Percentiles rank a stretch among this genome's conserved stretches.
These are phyloP conservation scores for Cokeromyces recurvatus DNA, from an alignment of 371 early-diverging fungal species.

Conservation along the genomic window DNA sequence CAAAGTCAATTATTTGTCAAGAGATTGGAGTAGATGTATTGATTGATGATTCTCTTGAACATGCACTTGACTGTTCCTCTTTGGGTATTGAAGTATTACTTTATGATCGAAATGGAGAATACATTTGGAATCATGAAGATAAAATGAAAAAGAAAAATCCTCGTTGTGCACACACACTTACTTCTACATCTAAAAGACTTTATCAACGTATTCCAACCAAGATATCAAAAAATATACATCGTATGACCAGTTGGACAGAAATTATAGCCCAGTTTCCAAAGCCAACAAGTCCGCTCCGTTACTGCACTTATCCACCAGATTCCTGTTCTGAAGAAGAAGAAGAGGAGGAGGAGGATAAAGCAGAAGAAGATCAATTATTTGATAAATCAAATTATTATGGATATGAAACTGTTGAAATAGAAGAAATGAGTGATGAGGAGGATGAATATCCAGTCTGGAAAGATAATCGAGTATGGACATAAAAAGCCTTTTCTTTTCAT, in stretches of 20 bases:
- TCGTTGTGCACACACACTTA: conserved; percentile 4
- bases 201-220: conserved; percentile 10
- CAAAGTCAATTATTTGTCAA: conserved; percentile 47
- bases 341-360: conserved; percentile 11
- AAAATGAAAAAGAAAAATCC: background rate
- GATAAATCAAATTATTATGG: conserved; percentile 2
- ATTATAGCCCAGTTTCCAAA: conserved; percentile 44
- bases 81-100: conserved; percentile 38
- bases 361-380: conserved; percentile 1
- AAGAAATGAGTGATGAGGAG: conserved; percentile 21
- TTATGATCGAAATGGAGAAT: conserved; percentile 38
- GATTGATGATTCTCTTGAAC: conserved; percentile 46
- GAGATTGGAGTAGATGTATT: conserved; percentile 49
- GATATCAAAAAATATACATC: conserved; percentile 36
- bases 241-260: conserved; percentile 46
- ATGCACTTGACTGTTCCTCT: conserved; percentile 39
- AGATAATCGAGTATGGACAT: conserved; percentile 18
- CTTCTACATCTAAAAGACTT: conserved; percentile 12
- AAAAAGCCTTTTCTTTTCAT: too few species aligned
- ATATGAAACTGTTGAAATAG: conserved; percentile 27
- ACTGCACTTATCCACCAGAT: conserved; percentile 33
- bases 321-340: conserved; percentile 16
- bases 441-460: conserved; percentile 11
- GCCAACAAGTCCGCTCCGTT: conserved; percentile 43
- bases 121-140: conserved; percentile 41